Evolutionary conservation across 2,329 filamentous ascomycete species (phyloP), one percentile per base, ranked within the genome.

Genomic region (Aureobasidium sp.): DNA sequence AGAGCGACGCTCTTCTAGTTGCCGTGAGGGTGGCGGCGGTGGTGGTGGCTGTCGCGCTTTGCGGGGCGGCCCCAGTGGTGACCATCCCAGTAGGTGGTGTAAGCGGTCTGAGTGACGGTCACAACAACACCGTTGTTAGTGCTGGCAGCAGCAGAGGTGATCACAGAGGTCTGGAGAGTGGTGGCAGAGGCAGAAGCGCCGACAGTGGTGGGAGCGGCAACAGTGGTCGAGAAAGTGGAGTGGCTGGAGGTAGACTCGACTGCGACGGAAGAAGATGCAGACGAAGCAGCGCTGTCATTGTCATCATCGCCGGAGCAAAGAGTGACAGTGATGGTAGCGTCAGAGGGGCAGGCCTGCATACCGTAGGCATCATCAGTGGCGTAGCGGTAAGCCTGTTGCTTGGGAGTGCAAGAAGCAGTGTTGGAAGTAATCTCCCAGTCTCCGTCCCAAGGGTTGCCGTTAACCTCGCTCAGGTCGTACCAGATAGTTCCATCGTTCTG

Each of bases 331-430:
- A 75, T 72, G 64, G 65, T 66, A 41, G 70, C 64, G 57, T 69
- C 67, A 26, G 67, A 62, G 23, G 65, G 50, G 67, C 72, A 74
- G 26, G 64, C 66, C 67, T 75, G 73, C 73, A 73, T 73, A 61
- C 73, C 73, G 53, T 73, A 71, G 62, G 71, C 71, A 63, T 75
- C 73, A 63, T 75, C 73, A 62, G 72, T 74, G 36, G 72, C 66
- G 67, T 74, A 74, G 50, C 69, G 69, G 68, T 75, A 75, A 60
- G 72, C 72, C 46, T 68, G 65, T 64, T 74, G 71, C 66, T 70
- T 70, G 37, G 71, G 71, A 27, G 52, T 56, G 67, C 69, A 70
- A 46, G 58, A 62, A 64, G 65, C 65, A 39, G 61, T 41, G 48
- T 64, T 60, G 55, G 70, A 66, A 41, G 69, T 71, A 66, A 75